A percentile compares a stretch with the other conserved stretches of the same genome.
Conservation (phyloP, 1,139 yeast species). For the Sugiyamaella xylanicola region DNA sequence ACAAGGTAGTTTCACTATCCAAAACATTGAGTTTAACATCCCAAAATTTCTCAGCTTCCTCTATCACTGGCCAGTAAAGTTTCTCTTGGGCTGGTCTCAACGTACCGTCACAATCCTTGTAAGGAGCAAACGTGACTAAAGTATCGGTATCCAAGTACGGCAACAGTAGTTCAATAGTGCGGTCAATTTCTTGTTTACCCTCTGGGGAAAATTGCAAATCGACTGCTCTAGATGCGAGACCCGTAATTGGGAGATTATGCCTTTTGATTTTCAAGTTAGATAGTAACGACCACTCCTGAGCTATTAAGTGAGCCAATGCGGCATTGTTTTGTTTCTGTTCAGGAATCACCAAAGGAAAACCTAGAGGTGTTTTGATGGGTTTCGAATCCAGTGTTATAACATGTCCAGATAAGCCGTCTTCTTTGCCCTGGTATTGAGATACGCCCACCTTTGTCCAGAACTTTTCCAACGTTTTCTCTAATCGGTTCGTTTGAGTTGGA, state of each 20-base stretch:
- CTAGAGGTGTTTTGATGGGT: constrained; percentile 82
- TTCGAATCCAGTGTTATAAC: constrained; percentile 71
- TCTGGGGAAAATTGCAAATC: constrained; percentile 48
- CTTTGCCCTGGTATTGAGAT: constrained; percentile 26
- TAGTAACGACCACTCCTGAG: constrained; percentile 85
- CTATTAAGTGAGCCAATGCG: constrained; percentile 68
- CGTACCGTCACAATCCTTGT: constrained; percentile 77
- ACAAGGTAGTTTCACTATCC: constrained; percentile 83
- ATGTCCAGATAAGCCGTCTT: constrained; percentile 37
- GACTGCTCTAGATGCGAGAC: constrained; percentile 81
- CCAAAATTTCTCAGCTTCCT: constrained; percentile 64
- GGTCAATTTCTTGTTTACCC: constrained; percentile 32
- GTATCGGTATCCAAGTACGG: constrained; percentile 94
- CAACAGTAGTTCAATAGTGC: constrained; percentile 48
- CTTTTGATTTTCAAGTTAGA: constrained; percentile 74
- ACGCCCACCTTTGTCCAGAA: constrained; percentile 85
- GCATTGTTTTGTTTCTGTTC: constrained; percentile 45
- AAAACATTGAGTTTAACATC: constrained; percentile 56
- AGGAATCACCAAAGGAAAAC: constrained; percentile 70
- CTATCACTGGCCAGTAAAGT: constrained; percentile 71
- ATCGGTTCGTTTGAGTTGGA: constrained; percentile 63
- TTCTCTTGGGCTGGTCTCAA: constrained; percentile 76
- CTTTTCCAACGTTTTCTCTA: constrained; percentile 68
- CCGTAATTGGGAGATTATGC: constrained; percentile 81
- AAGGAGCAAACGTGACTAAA: constrained; percentile 81